Percentiles rank a stretch among this genome's conserved stretches.
Evolutionary conservation across 768 basidiomycete species (phyloP).

Genomic region (Leccinum subgranulosum): DNA sequence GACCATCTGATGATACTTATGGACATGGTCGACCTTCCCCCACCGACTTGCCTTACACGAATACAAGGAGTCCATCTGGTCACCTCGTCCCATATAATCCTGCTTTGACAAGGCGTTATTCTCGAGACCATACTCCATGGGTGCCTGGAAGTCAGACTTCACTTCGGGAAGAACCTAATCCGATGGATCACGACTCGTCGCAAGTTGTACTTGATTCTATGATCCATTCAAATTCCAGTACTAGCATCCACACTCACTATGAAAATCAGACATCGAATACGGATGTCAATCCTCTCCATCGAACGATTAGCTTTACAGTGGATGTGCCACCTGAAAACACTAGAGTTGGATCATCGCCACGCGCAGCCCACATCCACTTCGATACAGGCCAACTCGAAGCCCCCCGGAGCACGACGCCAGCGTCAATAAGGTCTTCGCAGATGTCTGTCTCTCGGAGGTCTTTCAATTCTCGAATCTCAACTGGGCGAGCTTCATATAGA

Average conservation of each 20-base stretch:
- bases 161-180: slow-evolving; percentile 16
- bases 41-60: slow-evolving; percentile 10
- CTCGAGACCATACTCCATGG: slow-evolving; percentile 6
- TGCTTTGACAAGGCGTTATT: slow-evolving; percentile 7
- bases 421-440: slow-evolving; percentile 1
- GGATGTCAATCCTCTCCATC: slow-evolving; percentile 1
- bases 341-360: neutral
- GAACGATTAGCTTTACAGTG: neutral
- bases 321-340: neutral
- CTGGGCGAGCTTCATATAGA: slow-evolving; percentile 24
- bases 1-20: neutral
- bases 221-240: neutral
- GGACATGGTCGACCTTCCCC: slow-evolving; percentile 9
- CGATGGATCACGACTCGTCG: neutral
- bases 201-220: neutral
- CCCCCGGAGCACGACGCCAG: slow-evolving; percentile 8
- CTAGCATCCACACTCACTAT: neutral
- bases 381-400: neutral
- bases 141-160: slow-evolving; percentile 11
- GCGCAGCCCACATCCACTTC: neutral
- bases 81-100: slow-evolving; percentile 19
- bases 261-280: neutral
- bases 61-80: slow-evolving; percentile 15
- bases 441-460: slow-evolving; percentile 16
- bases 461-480: slow-evolving; percentile 10